Evolutionary conservation across 2,329 filamentous ascomycete genomes (phyloP), one percentile per base, ranked within the genome.

Genomic region (Colletotrichum trifolii): DNA sequence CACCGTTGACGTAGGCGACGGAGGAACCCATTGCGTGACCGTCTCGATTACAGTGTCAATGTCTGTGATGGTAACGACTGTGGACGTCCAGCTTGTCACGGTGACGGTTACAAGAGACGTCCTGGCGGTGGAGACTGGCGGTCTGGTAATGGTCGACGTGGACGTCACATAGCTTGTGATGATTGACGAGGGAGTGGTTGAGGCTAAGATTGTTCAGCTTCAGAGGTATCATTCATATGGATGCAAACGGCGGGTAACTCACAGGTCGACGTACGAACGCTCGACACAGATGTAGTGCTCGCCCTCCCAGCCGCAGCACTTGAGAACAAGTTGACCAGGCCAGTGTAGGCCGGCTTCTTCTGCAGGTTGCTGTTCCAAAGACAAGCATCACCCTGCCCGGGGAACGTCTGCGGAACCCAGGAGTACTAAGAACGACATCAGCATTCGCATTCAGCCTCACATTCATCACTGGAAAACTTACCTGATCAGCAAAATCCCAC

Each of bases 401-500:
- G 69, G 54, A 81, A 82, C 13, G 73, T 76, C 3, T 54, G 43
- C 1, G 77, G 77, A 5, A 81, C 70, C 76, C 76, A 77, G 67
- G 70, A 74, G 67, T 77, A 73, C 68, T 72, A 72, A 68, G 25
- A 25, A 25, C 25, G 25, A 25, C 25, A 25, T 25, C 25, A 25
- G 25, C 25, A 25, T 25, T 25, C 25, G 25, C 25, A 25, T 25
- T 5, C 25, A 25, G 25, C 25, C 25, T 25, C 4, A 25, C 25
- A 25, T 25, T 25, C 25, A 25, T 5, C 25, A 25, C 25, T 25
- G 25, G 25, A 25, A 25, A 25, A 25, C 25, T 25, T 25, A 25
- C 25, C 25, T 25, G 25, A 25, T 82, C 80, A 4, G 73, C 75
- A 58, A 77, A 87, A 49, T 83, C 82, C 80, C 80, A 82, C 47